Conservation (phyloP, 2,329 filamentous ascomycete species). For the Furcasterigmium furcatum region DNA sequence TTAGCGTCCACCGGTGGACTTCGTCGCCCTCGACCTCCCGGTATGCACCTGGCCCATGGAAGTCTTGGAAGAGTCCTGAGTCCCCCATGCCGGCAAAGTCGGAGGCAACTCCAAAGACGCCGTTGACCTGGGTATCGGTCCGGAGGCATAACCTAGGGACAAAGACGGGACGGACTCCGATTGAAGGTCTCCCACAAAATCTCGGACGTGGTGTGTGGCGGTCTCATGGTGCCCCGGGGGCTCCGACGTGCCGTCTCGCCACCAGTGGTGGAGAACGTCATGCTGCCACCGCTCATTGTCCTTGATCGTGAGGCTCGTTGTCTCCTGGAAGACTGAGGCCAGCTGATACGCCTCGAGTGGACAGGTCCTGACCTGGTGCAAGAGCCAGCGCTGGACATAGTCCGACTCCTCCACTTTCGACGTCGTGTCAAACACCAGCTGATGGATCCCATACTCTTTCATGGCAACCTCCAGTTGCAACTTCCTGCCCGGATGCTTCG, state of each 20-base stretch:
- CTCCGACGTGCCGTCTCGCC: conserved; percentile 18
- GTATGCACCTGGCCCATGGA: no score
- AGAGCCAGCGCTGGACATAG: conserved; percentile 49
- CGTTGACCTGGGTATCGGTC: no score
- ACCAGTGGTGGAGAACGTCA: conserved; percentile 35
- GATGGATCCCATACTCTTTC: conserved; percentile 47
- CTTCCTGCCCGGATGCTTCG: conserved; percentile 26
- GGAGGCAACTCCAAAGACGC: no score
- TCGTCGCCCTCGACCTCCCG: no score
- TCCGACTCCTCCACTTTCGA: conserved; percentile 33
- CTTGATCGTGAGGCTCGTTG: conserved; percentile 27
- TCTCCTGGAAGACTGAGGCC: conserved; percentile 29
- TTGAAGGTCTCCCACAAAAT: no score
- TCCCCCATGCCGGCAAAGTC: no score
- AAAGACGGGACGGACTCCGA: no score
- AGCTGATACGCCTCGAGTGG: conserved; percentile 41
- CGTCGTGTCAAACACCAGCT: conserved; percentile 31
- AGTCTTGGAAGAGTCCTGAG: no score
- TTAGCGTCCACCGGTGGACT: no score
- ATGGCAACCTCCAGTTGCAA: conserved; percentile 33
- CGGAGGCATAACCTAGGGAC: no score
- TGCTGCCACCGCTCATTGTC: conserved; percentile 30
- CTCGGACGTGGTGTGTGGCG: no score
- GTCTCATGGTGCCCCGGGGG: no score
- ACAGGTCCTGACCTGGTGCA: conserved; percentile 45